Percentiles rank a stretch among this genome's conserved stretches.
These are phyloP conservation scores for Capillidium rhysosporum DNA, from an alignment of 371 early-diverging fungal genomes.

Conservation along the genomic window DNA sequence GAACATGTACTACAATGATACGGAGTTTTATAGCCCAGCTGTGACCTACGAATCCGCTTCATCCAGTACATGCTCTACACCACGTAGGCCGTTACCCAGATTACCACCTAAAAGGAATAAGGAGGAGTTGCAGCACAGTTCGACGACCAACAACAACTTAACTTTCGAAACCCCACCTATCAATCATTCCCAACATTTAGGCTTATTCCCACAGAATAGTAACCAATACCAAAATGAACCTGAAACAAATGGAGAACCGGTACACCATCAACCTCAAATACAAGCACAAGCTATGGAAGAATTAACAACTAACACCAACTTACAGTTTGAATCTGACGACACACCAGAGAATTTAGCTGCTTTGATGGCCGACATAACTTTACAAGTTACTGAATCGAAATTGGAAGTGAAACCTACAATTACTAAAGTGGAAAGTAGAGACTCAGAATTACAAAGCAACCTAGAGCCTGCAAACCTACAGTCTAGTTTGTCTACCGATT, in stretches of 20 bases:
- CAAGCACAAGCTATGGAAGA: too few species aligned
- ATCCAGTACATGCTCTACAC: background rate
- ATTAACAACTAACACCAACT: background rate
- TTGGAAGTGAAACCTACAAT: too few species aligned
- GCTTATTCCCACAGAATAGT: background rate
- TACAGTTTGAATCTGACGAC: background rate
- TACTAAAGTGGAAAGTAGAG: too few species aligned
- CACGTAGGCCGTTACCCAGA: background rate
- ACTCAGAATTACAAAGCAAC: too few species aligned
- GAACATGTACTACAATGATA: background rate
- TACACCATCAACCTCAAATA: too few species aligned
- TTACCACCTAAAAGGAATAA: constrained; percentile 3
- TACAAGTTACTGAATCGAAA: background rate
- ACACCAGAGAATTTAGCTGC: constrained; percentile 3
- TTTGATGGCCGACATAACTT: constrained; percentile 4
- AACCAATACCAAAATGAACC: too few species aligned
- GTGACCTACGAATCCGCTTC: background rate
- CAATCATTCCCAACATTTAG: background rate
- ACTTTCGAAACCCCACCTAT: background rate
- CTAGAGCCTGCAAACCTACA: too few species aligned
- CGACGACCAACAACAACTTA: background rate
- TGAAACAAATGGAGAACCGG: too few species aligned
- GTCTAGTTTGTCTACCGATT: too few species aligned
- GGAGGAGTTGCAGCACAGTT: background rate
- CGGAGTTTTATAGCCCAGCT: background rate